phyloP scores from a whole-genome alignment of 495 filamentous ascomycete species.

The Penicillium alfredii region DNA sequence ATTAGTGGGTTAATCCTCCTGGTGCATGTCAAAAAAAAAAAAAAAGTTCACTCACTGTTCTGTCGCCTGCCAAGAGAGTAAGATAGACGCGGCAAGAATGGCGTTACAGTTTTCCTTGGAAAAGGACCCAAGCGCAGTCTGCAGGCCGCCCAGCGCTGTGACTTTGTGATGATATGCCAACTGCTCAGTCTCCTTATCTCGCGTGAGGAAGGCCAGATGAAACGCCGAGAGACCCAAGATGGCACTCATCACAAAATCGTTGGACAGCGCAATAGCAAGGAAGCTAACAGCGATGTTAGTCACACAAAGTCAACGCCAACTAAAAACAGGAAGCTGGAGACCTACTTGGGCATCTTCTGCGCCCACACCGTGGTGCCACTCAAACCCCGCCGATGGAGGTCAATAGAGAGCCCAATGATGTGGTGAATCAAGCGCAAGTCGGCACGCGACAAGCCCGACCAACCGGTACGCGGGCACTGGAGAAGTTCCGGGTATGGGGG shows the following conservation, averaged over 20 bases:
- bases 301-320: not conserved
- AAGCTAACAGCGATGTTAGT: conserved; percentile 51
- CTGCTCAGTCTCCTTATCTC: conserved; percentile 73
- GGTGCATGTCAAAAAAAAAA: too few species aligned
- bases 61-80: conserved; percentile 92
- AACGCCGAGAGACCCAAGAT: conserved; percentile 85
- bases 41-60: conserved; percentile 77
- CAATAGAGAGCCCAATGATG: conserved; percentile 75
- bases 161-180: conserved; percentile 83
- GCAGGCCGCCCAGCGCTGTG: conserved; percentile 77
- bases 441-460: conserved; percentile 59
- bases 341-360: conserved; percentile 85
- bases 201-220: conserved; percentile 81
- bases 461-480: conserved; percentile 55
- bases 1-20: too few species aligned
- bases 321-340: too few species aligned
- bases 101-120: conserved; percentile 85
- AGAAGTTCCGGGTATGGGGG: conserved; percentile 83
- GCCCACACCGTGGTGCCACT: conserved; percentile 87
- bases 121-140: conserved; percentile 79
- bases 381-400: conserved; percentile 69
- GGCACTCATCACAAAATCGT: conserved; percentile 88
- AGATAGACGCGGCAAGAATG: conserved; percentile 82
- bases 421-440: conserved; percentile 89
- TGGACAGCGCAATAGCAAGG: conserved; percentile 70